Percentiles rank a stretch among this genome's conserved stretches.
phyloP scores from a whole-genome alignment of 2,329 filamentous ascomycete genomes.

The Nemania sp. region DNA sequence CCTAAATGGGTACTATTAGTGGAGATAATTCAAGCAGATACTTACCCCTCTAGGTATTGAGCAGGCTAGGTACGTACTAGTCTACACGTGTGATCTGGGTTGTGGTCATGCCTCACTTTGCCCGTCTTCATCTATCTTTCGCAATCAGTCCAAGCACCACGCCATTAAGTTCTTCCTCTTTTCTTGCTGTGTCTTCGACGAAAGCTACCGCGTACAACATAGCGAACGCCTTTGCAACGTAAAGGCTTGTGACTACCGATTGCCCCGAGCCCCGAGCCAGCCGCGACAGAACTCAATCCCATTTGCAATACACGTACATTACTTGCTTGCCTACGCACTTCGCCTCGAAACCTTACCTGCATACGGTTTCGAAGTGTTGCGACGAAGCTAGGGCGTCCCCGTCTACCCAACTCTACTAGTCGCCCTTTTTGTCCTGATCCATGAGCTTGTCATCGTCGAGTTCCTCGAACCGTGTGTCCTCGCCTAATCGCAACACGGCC shows the following conservation, averaged over 20 bases:
- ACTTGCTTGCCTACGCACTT: not conserved
- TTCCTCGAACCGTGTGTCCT: slow-evolving; percentile 33
- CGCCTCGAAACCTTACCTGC: not conserved
- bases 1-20: too few relatives aligned
- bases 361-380: not conserved
- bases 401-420: not conserved
- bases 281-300: not conserved
- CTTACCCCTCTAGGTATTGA: too few relatives aligned
- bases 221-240: not conserved
- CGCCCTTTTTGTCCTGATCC: slow-evolving; percentile 5
- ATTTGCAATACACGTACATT: not conserved
- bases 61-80: not conserved
- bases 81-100: not conserved
- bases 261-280: not conserved
- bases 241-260: not conserved
- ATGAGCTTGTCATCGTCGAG: slow-evolving; percentile 49
- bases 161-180: not conserved
- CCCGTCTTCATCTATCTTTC: not conserved
- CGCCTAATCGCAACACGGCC: slow-evolving; percentile 36
- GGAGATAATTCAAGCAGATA: too few relatives aligned
- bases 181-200: not conserved
- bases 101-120: not conserved
- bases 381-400: not conserved
- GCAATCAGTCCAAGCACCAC: not conserved
- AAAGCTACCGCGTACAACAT: not conserved